Evolutionary conservation across 83 land plant species (phyloP), one percentile per base, ranked within the genome.

Genomic region (Isoetes engelmannii): DNA sequence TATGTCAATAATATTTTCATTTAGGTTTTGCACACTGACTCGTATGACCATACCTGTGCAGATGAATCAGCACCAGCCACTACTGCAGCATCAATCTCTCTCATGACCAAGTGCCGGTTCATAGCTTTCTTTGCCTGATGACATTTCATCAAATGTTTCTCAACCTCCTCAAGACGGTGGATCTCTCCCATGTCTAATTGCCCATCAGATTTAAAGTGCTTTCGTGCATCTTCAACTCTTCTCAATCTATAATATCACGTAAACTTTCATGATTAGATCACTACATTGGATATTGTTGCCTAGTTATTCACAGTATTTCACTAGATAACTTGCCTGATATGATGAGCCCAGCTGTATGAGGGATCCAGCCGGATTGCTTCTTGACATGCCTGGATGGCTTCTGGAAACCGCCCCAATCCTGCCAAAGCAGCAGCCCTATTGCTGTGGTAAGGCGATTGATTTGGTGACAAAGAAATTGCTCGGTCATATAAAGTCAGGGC

Each of bases 1-100:
- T 46, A 63, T 64, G 47, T 64, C 20, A 68, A 66, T 48, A 70
- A 42, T 45, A 13, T 45, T 21, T 53, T 21, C 57, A 64, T 42
- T 65, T 15, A 12, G 15, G 1, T 17, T n/a, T n/a, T 3, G 55
- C 17, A 51, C 17, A 3, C 17, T 12, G 3, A 12, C 1, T 51
- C 4, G 53, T 13, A 18, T 8, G 15, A 46, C 50, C 72, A 49
- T 62, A 92, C 98, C 88, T 83, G 83, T 8, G 89, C 86, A 15
- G 97, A 92, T 12, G 94, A 82, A 77, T 95, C 97, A 6, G 97
- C 99, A 12, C 99, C 97, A 44, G 82, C 70, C 6, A 83, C 73
- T n/a, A 86, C 71, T 13, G 86, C 91, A 45, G 56, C 72, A 44
- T 65, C 68, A 44, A 85, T 72, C 55, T 86, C 94, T 57, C 77